Evolutionary conservation across 2,329 filamentous ascomycete genomes (phyloP).

Genomic region (Colletotrichum destructivum): DNA sequence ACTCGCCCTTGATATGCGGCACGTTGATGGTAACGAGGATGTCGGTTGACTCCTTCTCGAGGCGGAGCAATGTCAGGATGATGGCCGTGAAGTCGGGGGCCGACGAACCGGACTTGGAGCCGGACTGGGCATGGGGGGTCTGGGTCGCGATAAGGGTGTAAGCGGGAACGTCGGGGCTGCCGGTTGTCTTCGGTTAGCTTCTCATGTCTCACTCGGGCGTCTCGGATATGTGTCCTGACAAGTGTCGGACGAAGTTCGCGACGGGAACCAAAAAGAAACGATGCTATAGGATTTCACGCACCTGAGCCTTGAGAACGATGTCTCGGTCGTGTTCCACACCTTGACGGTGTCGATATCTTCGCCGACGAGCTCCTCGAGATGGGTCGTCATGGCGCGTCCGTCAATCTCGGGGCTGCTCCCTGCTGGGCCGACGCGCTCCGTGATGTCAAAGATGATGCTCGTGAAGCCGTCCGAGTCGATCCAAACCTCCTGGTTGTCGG

Average conservation of each 20-base stretch:
- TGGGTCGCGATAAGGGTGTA: conserved; percentile 81
- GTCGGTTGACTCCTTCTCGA: conserved; percentile 84
- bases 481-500: conserved; percentile 93
- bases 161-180: conserved; percentile 68
- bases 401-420: conserved; percentile 72
- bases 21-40: conserved; percentile 90
- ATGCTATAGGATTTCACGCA: conserved; percentile 50
- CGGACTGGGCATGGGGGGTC: conserved; percentile 55
- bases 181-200: conserved; percentile 22
- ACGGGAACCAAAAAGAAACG: background rate
- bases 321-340: conserved; percentile 77
- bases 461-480: conserved; percentile 88
- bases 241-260: background rate
- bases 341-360: conserved; percentile 75
- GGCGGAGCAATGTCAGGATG: conserved; percentile 81
- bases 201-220: conserved; percentile 15
- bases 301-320: conserved; percentile 70
- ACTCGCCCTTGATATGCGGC: conserved; percentile 83
- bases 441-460: conserved; percentile 91
- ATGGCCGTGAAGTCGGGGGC: conserved; percentile 79
- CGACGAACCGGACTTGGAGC: conserved; percentile 47
- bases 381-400: conserved; percentile 78
- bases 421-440: conserved; percentile 79
- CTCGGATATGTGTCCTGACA: background rate
- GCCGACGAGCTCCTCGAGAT: conserved; percentile 79